phyloP scores from a whole-genome alignment of 371 early-diverging fungal species.

The Lichtheimia ramosa region DNA sequence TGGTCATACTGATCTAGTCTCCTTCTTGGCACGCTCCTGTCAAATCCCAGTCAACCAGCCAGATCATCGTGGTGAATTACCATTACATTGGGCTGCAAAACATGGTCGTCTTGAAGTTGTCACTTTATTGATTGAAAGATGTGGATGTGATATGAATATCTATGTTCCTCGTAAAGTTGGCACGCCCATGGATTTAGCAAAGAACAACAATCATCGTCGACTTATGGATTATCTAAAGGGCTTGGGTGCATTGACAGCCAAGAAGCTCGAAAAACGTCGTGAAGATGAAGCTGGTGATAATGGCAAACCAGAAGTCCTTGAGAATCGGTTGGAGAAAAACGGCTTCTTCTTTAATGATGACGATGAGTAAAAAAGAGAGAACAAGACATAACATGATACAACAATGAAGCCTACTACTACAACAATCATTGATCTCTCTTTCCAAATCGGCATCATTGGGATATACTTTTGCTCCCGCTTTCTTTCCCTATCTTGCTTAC shows the following conservation, averaged over 20 bases:
- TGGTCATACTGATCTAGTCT: slow-evolving; percentile 42
- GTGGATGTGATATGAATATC: slow-evolving; percentile 36
- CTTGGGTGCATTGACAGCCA: slow-evolving; percentile 38
- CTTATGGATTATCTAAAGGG: slow-evolving; percentile 44
- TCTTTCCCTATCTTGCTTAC: no score
- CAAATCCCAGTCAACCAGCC: slow-evolving; percentile 28
- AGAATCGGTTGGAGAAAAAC: slow-evolving; percentile 34
- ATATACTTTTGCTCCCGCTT: no score
- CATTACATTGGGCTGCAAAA: slow-evolving; percentile 45
- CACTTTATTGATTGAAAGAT: slow-evolving; percentile 38
- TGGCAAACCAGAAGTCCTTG: slow-evolving; percentile 31
- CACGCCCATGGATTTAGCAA: slow-evolving; percentile 43
- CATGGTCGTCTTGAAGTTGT: slow-evolving; percentile 42
- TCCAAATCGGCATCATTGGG: no score
- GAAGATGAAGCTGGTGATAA: slow-evolving; percentile 36
- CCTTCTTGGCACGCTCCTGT: slow-evolving; percentile 29
- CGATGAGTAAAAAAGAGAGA: slow-evolving; percentile 1
- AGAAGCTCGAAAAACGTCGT: slow-evolving; percentile 42
- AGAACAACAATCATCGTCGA: slow-evolving; percentile 35
- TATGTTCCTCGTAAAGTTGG: slow-evolving; percentile 36
- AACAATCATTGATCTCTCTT: no score
- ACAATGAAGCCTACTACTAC: no score
- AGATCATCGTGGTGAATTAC: slow-evolving; percentile 33
- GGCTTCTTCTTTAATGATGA: slow-evolving; percentile 21
- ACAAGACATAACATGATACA: no score